These are phyloP conservation scores for Escovopsis weberi DNA, from an alignment of 2,329 filamentous ascomycete species.

Conservation along the genomic window DNA sequence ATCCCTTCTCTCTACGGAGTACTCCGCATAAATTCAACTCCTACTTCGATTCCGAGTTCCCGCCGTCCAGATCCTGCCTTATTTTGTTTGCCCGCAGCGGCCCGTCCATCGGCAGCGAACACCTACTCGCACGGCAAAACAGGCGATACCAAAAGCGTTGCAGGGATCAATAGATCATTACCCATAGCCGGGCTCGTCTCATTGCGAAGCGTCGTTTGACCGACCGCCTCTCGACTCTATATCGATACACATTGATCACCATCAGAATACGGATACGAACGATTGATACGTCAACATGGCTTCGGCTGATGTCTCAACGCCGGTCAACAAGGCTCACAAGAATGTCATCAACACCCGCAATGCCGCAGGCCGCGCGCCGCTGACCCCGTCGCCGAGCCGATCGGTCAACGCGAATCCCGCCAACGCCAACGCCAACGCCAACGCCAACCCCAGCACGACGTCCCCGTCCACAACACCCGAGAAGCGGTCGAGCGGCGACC, in stretches of 20 bases:
- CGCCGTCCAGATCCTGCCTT: too few relatives aligned
- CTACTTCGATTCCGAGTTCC: too few relatives aligned
- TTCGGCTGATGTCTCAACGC: conserved; percentile 66
- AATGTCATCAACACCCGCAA: conserved; percentile 85
- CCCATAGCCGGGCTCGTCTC: background rate
- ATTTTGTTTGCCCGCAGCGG: too few relatives aligned
- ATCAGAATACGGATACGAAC: too few relatives aligned
- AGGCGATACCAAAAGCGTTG: background rate
- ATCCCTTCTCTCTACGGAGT: too few relatives aligned
- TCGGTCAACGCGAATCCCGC: conserved; percentile 33
- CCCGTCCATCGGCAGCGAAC: too few relatives aligned
- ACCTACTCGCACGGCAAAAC: too few relatives aligned
- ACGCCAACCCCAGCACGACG: too few relatives aligned
- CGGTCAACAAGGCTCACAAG: conserved; percentile 75
- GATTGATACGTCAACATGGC: conserved; percentile 51
- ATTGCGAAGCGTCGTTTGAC: background rate
- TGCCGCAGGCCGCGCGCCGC: conserved; percentile 84
- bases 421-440: conserved; percentile 44
- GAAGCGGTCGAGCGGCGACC: conserved; percentile 37
- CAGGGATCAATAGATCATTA: background rate
- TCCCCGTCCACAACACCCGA: conserved; percentile 74
- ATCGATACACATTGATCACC: conserved; percentile 2
- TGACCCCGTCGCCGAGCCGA: conserved; percentile 80
- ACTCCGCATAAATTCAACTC: too few relatives aligned
- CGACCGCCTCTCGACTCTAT: background rate